Conservation (phyloP, 2,329 filamentous ascomycete species). For the Leptographium lundbergii region DNA sequence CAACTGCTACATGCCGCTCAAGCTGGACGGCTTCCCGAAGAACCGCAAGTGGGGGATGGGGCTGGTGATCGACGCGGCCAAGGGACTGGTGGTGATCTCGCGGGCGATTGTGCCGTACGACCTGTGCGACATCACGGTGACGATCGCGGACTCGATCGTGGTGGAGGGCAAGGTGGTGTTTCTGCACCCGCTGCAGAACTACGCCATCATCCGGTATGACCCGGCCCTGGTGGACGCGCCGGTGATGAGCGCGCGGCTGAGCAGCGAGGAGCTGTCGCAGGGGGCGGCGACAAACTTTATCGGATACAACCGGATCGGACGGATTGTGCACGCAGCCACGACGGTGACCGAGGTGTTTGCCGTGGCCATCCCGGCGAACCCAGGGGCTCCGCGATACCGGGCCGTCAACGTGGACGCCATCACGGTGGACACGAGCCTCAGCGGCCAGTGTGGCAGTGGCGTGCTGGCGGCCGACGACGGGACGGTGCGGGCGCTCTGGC, state of each 20-base stretch:
- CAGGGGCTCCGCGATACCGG: constrained; percentile 79
- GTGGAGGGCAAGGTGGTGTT: constrained; percentile 92
- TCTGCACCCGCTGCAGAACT: constrained; percentile 93
- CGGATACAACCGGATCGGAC: constrained; percentile 92
- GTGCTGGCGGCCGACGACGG: constrained; percentile 84
- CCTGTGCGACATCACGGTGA: constrained; percentile 90
- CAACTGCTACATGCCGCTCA: constrained; percentile 84
- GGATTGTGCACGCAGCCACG: constrained; percentile 87
- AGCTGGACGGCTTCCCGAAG: constrained; percentile 95
- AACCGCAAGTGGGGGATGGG: constrained; percentile 92
- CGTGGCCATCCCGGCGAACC: constrained; percentile 89
- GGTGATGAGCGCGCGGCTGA: constrained; percentile 77
- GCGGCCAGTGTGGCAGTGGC: constrained; percentile 84
- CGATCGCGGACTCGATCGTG: constrained; percentile 91
- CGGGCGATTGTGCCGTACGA: constrained; percentile 92
- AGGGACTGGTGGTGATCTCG: constrained; percentile 89
- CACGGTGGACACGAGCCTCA: constrained; percentile 87
- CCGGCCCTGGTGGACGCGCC: constrained; percentile 86
- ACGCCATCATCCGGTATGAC: constrained; percentile 90
- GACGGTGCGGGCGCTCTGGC: constrained; percentile 87
- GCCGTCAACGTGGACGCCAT: constrained; percentile 95
- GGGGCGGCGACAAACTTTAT: constrained; percentile 93
- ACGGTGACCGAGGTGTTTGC: constrained; percentile 95
- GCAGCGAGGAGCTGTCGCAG: constrained; percentile 72
- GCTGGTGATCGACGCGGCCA: constrained; percentile 91